Evolutionary conservation across 768 basidiomycete genomes (phyloP).

Genomic region (Tulasnella sp.): DNA sequence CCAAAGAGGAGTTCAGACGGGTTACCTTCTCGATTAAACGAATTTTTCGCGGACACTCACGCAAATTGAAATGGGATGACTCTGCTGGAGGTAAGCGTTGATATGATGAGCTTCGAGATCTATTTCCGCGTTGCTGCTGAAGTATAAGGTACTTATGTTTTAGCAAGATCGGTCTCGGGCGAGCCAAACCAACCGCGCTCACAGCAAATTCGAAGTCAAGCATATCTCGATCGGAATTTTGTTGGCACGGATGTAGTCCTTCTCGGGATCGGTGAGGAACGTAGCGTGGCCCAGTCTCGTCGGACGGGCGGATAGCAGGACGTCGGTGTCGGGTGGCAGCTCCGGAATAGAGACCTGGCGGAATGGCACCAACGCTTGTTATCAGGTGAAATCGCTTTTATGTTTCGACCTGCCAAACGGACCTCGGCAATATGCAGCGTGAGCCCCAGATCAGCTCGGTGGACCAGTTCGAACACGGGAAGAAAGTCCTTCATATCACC

Average conservation of each 20-base stretch:
- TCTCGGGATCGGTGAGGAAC: conserved; percentile 53
- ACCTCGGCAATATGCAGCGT: conserved; percentile 82
- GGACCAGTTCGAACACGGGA: conserved; percentile 42
- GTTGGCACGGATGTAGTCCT: conserved; percentile 41
- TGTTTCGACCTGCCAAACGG: conserved; percentile 9
- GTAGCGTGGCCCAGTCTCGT: conserved; percentile 73
- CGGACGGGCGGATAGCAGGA: conserved; percentile 50
- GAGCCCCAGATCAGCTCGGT: conserved; percentile 50
- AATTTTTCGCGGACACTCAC: conserved; percentile 37
- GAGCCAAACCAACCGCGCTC: conserved; percentile 20
- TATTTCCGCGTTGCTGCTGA: conserved; percentile 56
- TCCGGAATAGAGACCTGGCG: conserved; percentile 16
- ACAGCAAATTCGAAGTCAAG: conserved; percentile 68
- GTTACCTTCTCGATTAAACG: not conserved
- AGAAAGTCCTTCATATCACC: conserved; percentile 46
- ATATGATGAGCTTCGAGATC: conserved; percentile 64
- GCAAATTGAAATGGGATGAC: conserved; percentile 66
- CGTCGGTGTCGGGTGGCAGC: conserved; percentile 44
- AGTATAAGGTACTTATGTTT: not conserved
- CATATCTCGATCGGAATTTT: conserved; percentile 68
- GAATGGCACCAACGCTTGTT: not conserved
- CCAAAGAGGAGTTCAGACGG: not conserved
- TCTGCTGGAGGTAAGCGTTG: conserved; percentile 44
- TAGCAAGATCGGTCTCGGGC: not conserved
- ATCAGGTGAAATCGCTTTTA: not conserved